These are phyloP conservation scores for Phytomonas francai DNA, from an alignment of 208 protist genomes.

Conservation along the genomic window DNA sequence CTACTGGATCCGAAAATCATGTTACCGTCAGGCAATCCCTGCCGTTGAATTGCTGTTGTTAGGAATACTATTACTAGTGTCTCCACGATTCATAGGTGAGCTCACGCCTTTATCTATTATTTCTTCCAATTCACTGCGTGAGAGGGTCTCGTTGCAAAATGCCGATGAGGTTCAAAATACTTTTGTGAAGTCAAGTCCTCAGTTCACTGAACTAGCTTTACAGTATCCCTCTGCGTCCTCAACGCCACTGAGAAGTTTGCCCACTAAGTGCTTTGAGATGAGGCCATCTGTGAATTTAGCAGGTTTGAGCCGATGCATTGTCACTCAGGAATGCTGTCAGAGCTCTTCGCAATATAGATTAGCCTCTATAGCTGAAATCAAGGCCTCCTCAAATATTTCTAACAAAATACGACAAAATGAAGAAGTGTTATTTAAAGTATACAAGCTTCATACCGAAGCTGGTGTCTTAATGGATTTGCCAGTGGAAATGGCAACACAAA, in stretches of 20 bases:
- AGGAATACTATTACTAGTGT: constrained; percentile 58
- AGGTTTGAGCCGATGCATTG: not conserved
- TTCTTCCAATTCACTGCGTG: not conserved
- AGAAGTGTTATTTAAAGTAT: not conserved
- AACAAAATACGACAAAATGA: not conserved
- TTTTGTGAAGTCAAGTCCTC: not conserved
- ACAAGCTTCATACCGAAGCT: not conserved
- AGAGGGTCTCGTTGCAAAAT: not conserved
- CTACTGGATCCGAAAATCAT: constrained; percentile 9
- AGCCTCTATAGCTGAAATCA: not conserved
- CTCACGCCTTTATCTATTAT: not conserved
- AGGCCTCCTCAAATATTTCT: not conserved
- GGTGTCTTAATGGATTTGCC: not conserved
- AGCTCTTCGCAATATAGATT: not conserved
- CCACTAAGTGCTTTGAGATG: not conserved
- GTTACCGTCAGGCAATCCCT: constrained; percentile 20
- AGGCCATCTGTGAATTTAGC: not conserved
- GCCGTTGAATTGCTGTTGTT: constrained; percentile 51
- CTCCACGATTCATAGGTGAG: constrained; percentile 53
- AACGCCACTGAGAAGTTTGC: not conserved
- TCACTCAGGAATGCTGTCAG: not conserved
- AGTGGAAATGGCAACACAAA: not conserved
- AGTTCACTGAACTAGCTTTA: not conserved
- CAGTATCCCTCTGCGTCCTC: not conserved
- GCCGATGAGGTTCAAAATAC: not conserved